Evolutionary conservation across 441 rosid species (phyloP).

Genomic region (Codiaeum variegatum): DNA sequence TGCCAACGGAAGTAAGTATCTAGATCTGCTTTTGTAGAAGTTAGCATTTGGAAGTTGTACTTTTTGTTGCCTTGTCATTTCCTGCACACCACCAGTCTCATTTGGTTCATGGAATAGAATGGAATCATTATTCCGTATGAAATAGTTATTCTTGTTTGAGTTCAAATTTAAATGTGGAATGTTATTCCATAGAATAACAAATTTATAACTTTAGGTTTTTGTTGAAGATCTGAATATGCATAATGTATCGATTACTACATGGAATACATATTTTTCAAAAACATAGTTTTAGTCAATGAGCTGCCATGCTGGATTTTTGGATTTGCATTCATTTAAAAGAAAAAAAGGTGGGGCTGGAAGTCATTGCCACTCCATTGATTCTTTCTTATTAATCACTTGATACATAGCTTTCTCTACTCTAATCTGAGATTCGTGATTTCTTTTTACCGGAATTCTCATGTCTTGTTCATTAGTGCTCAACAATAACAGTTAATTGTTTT

Average conservation of each 20-base stretch:
- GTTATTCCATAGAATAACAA: no score
- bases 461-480: neutral
- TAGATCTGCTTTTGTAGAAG: constrained; percentile 1
- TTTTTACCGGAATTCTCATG: neutral
- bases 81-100: neutral
- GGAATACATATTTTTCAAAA: no score
- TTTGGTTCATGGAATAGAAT: neutral
- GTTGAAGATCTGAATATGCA: no score
- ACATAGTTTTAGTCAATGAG: no score
- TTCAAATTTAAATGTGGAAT: no score
- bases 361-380: neutral
- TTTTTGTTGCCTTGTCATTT: neutral
- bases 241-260: no score
- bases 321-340: neutral
- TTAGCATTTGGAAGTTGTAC: neutral
- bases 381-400: neutral
- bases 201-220: no score
- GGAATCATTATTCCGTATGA: no score
- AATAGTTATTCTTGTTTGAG: no score
- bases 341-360: neutral
- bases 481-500: neutral
- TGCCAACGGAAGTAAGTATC: constrained; percentile 51
- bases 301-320: neutral
- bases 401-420: neutral
- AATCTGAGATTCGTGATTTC: neutral